Evolutionary conservation across 306 rosid species (phyloP).

Genomic region (Casuarina equisetifolia): DNA sequence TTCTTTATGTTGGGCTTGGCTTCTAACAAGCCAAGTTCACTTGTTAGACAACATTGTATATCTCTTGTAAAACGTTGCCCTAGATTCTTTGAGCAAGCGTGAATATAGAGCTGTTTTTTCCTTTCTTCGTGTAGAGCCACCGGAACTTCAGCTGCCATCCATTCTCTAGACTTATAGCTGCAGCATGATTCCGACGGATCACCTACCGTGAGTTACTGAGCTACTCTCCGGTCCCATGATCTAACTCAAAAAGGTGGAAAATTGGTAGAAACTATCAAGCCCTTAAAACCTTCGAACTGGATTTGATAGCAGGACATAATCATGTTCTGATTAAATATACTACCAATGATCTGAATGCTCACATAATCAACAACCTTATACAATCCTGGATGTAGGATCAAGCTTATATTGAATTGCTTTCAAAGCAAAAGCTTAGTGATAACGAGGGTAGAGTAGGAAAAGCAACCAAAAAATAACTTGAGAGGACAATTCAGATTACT

Average conservation of each 20-base stretch:
- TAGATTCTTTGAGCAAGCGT: too few species aligned
- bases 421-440: background rate
- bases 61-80: too few species aligned
- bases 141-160: too few species aligned
- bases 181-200: background rate
- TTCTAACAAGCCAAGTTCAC: too few species aligned
- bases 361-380: background rate
- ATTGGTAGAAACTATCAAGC: background rate
- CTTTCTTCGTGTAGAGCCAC: too few species aligned
- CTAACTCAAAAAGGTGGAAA: background rate
- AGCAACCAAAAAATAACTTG: background rate
- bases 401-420: background rate
- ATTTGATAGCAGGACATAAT: background rate
- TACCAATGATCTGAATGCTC: background rate
- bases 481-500: constrained; percentile 15
- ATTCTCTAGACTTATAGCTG: background rate
- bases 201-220: constrained; percentile 2
- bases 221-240: background rate
- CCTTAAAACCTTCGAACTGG: background rate
- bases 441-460: background rate
- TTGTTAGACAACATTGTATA: too few species aligned
- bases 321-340: background rate
- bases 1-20: too few species aligned
- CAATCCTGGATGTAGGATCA: background rate
- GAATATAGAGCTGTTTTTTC: too few species aligned